phyloP scores from a whole-genome alignment of 257 asterid genomes.

The Penstemon eatonii region DNA sequence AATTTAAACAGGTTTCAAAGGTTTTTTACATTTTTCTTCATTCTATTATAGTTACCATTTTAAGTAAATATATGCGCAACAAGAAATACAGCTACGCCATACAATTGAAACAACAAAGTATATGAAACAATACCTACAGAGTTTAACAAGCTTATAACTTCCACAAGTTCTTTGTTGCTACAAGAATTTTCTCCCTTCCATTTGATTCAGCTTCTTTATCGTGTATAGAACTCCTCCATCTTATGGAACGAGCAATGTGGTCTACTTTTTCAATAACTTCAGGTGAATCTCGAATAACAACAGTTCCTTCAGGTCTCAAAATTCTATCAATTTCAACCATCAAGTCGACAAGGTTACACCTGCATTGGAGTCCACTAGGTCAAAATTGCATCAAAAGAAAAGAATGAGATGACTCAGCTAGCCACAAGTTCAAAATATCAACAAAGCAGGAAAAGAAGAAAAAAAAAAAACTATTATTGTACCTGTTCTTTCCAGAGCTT shows the following conservation, averaged over 20 bases:
- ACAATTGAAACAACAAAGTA: slow-evolving; percentile 9
- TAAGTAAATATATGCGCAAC: slow-evolving; percentile 1
- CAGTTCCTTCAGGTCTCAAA: slow-evolving; percentile 89
- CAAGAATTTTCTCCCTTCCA: slow-evolving; percentile 75
- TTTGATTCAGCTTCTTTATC: slow-evolving; percentile 75
- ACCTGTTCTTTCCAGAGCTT: slow-evolving; percentile 75
- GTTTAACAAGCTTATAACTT: slow-evolving; percentile 40
- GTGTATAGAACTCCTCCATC: slow-evolving; percentile 69
- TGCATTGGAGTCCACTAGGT: slow-evolving; percentile 35
- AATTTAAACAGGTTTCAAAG: not conserved
- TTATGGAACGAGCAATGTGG: slow-evolving; percentile 63
- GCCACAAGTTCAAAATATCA: not conserved
- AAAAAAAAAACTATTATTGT: slow-evolving; percentile 11
- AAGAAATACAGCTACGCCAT: not conserved
- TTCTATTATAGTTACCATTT: slow-evolving; percentile 1
- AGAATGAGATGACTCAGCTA: not conserved
- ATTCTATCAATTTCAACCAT: slow-evolving; percentile 94
- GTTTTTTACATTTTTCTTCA: slow-evolving; percentile 21
- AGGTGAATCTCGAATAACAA: slow-evolving; percentile 75
- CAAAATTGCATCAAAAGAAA: not conserved
- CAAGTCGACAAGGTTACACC: slow-evolving; percentile 90
- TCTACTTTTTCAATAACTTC: slow-evolving; percentile 68
- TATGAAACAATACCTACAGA: slow-evolving; percentile 25
- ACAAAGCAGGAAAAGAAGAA: not conserved
- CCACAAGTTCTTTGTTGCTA: slow-evolving; percentile 77